Base-by-base conservation (phyloP, 306 rosid species). In the Medicago lupulina region DNA sequence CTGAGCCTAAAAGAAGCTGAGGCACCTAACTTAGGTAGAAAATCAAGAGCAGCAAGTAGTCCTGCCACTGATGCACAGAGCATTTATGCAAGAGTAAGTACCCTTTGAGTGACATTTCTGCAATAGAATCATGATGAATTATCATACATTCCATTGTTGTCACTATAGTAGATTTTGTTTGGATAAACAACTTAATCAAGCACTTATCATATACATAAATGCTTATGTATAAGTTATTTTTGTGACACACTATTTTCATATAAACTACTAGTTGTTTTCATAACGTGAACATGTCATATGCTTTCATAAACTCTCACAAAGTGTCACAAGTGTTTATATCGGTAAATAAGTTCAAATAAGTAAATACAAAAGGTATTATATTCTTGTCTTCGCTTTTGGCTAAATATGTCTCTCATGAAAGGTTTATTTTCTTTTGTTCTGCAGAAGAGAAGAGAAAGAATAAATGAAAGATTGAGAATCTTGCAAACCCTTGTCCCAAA, bases 391-490 rank as follows among this genome's bases (percentile, higher is more conserved):
- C 5, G 38, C 38, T 34, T 34, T 34, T 34, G 5, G 38, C 38
- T 34, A 34, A 34, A 34, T 34, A 5, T 34, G 38, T 4, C 38
- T 34, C 38, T 34, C 38, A 34, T 34, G 38, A 34, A 34, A 34
- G 7, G 38, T 34, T 34, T 34, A 34, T 5, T 23, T 51, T 14
- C 14, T 39, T 34, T 82, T 55, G 34, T 78, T 55, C 36, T 80
- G 81, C 87, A 94, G 98, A 92, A 73, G 79, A 86, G 98, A 90
- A 94, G 98, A 75, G 92, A 90, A 79, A 90, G 96, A 78, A 94
- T 91, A 68, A 94, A 91, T 74, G 96, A 90, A 82, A 91, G 96
- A 81, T 80, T 94, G 79, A 91, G 57, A 87, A 88, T 88, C 50
- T 74, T 91, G 18, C 97, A 94, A 73, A 90, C 25, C 49, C 90